Conservation (phyloP, 1,139 yeast species). For the Geotrichum armillariae region DNA sequence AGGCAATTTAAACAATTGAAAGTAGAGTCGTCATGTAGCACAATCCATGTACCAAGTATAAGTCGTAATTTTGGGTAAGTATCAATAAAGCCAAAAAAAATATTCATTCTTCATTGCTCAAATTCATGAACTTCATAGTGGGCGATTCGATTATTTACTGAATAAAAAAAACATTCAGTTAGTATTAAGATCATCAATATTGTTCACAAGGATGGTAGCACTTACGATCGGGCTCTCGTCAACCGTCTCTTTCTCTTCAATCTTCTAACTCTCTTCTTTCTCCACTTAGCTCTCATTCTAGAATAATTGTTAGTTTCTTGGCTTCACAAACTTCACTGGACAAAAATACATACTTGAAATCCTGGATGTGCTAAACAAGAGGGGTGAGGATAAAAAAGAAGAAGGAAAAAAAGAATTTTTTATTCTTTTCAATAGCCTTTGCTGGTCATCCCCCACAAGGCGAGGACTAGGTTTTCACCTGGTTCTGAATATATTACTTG, state of each 20-base stretch:
- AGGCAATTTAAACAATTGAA: too few species aligned
- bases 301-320: constrained; percentile 2
- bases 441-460: not conserved
- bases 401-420: constrained; percentile 3
- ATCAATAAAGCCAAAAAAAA: too few species aligned
- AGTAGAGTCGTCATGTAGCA: too few species aligned
- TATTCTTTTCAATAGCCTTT: constrained; percentile 13
- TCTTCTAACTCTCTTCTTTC: constrained; percentile 99
- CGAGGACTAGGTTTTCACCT: not conserved
- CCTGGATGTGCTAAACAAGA: constrained; percentile 13
- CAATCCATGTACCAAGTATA: too few species aligned
- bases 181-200: too few species aligned
- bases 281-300: constrained; percentile 55
- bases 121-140: too few species aligned
- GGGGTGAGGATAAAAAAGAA: constrained; percentile 18
- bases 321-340: not conserved
- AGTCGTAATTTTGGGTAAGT: too few species aligned
- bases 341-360: constrained; percentile 14
- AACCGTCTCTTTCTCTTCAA: constrained; percentile 99
- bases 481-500: not conserved
- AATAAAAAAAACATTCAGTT: too few species aligned
- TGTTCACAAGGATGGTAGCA: not conserved
- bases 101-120: too few species aligned
- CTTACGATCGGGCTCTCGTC: constrained; percentile 88
- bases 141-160: constrained; percentile 20